phyloP scores from a whole-genome alignment of 495 filamentous ascomycete genomes.

The Talaromyces borbonicus region DNA sequence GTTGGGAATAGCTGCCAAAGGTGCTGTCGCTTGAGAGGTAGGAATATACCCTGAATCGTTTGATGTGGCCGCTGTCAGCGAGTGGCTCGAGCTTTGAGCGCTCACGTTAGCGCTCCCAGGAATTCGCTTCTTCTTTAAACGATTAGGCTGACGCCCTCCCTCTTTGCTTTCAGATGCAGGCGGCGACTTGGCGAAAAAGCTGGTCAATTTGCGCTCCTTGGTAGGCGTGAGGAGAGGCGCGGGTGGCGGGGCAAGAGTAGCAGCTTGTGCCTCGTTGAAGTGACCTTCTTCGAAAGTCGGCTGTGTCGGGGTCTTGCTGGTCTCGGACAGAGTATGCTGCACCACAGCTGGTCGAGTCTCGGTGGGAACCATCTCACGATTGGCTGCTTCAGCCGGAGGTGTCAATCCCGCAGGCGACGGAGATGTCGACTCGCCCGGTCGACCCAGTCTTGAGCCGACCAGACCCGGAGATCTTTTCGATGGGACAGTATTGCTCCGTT shows the following conservation, averaged over 20 bases:
- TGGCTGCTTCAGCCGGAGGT: slow-evolving; percentile 15
- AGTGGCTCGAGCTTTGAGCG: slow-evolving; percentile 76
- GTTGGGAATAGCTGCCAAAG: background rate
- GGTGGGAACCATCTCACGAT: slow-evolving; percentile 17
- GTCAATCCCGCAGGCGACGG: slow-evolving; percentile 24
- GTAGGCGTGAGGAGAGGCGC: slow-evolving; percentile 49
- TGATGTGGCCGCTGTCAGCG: slow-evolving; percentile 40
- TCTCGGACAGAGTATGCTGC: slow-evolving; percentile 10
- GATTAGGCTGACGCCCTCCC: slow-evolving; percentile 62
- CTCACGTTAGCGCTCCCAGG: slow-evolving; percentile 66
- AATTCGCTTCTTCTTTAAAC: slow-evolving; percentile 72
- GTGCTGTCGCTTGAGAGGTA: slow-evolving; percentile 10
- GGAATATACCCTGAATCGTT: slow-evolving; percentile 15
- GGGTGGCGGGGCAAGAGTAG: slow-evolving; percentile 27
- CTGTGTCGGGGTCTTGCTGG: slow-evolving; percentile 9
- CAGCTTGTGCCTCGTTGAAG: slow-evolving; percentile 20
- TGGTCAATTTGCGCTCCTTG: slow-evolving; percentile 57
- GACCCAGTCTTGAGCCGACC: slow-evolving; percentile 43
- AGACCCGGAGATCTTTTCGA: slow-evolving; percentile 78
- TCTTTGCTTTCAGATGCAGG: slow-evolving; percentile 46
- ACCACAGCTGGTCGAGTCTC: slow-evolving; percentile 15
- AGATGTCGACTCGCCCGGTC: slow-evolving; percentile 24
- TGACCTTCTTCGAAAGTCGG: slow-evolving; percentile 32
- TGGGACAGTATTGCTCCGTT: slow-evolving; percentile 91
- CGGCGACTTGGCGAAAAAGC: slow-evolving; percentile 60